Conservation (phyloP, 2,329 filamentous ascomycete genomes). For the Colletotrichum ledebouriae region DNA sequence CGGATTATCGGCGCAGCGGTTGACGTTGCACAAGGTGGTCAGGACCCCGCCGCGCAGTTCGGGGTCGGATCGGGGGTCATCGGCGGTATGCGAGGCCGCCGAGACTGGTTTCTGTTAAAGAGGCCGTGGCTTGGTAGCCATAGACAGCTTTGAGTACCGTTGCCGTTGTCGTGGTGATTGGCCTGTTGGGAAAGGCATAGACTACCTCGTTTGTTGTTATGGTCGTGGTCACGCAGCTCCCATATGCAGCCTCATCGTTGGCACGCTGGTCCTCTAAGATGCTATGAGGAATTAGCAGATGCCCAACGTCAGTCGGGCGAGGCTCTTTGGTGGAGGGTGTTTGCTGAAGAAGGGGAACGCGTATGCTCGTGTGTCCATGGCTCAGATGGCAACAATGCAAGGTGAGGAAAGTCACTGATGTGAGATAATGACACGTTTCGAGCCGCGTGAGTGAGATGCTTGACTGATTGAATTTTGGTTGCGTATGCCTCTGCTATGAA, state of each 20-base stretch:
- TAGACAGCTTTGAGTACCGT: neutral
- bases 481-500: neutral
- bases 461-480: neutral
- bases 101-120: neutral
- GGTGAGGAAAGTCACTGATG: too few species aligned
- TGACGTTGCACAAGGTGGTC: too few species aligned
- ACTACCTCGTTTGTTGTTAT: neutral
- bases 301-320: too few species aligned
- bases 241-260: neutral
- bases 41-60: too few species aligned
- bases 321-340: neutral
- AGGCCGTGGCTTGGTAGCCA: constrained; percentile 5
- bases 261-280: neutral
- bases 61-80: too few species aligned
- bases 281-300: neutral
- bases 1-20: too few species aligned
- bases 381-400: too few species aligned
- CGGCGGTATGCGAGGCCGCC: too few species aligned
- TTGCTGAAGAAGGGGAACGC: neutral
- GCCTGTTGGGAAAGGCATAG: neutral
- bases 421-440: neutral
- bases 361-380: neutral
- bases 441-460: neutral
- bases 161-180: neutral
- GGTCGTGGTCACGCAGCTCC: neutral